Conservation (phyloP, 169 alveolate species). For the Perkinsus marinus region DNA sequence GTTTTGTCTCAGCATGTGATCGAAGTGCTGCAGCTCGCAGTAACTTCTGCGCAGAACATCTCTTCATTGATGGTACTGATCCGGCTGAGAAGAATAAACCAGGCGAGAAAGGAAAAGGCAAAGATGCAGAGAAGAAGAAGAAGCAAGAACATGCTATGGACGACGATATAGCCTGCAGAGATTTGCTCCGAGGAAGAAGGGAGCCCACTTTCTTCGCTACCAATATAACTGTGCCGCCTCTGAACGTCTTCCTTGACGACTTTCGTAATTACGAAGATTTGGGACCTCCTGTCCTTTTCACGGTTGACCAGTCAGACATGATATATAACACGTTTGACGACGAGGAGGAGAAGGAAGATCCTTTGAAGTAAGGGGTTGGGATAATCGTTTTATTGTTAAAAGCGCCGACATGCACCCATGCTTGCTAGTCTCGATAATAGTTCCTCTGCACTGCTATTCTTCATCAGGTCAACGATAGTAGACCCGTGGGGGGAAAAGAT, state of each 20-base stretch:
- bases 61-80: not conserved
- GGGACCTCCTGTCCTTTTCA: not conserved
- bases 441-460: too few species aligned
- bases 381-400: too few species aligned
- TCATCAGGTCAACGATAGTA: too few species aligned
- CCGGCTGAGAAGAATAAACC: not conserved
- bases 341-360: too few species aligned
- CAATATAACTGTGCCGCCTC: not conserved
- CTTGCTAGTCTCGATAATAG: too few species aligned
- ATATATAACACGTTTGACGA: not conserved
- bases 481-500: too few species aligned
- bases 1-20: not conserved
- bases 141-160: not conserved
- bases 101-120: not conserved
- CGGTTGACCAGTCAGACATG: not conserved
- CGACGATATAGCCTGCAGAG: too few species aligned
- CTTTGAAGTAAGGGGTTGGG: not conserved
- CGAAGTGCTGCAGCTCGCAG: not conserved
- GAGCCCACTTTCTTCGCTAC: not conserved
- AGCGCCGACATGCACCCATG: too few species aligned
- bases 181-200: not conserved
- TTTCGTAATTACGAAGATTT: not conserved
- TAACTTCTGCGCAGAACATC: not conserved
- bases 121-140: not conserved
- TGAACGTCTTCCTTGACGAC: not conserved